Conservation (phyloP, 495 filamentous ascomycete species). For the Penicillium samsonianum region DNA sequence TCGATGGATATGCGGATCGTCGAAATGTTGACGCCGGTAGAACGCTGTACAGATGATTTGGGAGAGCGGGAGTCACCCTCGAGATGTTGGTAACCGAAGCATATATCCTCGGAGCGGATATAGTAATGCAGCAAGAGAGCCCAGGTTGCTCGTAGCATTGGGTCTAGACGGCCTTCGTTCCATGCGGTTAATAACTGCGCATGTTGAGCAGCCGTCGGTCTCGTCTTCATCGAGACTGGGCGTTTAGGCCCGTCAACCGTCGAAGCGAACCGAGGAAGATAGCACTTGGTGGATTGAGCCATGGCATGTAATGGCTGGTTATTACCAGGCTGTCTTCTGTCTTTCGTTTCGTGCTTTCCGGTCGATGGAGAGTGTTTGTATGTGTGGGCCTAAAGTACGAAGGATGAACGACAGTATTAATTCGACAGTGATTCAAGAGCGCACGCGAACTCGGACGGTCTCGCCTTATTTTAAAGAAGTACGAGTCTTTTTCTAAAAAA, state of each 20-base stretch:
- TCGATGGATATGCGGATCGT: constrained; percentile 32
- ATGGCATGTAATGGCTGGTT: constrained; percentile 24
- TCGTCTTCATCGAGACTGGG: constrained; percentile 40
- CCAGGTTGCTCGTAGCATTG: constrained; percentile 54
- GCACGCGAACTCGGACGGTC: constrained; percentile 23
- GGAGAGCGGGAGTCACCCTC: constrained; percentile 26
- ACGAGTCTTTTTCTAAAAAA: constrained; percentile 15
- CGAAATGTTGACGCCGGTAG: constrained; percentile 20
- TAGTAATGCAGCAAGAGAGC: constrained; percentile 55
- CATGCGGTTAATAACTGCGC: constrained; percentile 41
- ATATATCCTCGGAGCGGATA: constrained; percentile 54
- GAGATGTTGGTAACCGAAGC: constrained; percentile 54
- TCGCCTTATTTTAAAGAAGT: constrained; percentile 29
- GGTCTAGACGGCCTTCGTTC: constrained; percentile 30
- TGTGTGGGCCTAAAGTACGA: constrained; percentile 10
- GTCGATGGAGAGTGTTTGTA: background rate
- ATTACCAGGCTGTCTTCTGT: background rate
- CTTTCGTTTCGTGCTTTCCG: constrained; percentile 8
- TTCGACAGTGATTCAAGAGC: constrained; percentile 17
- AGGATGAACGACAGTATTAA: constrained; percentile 21
- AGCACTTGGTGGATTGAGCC: constrained; percentile 42
- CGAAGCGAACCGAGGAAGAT: constrained; percentile 40
- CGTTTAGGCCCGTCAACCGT: constrained; percentile 35
- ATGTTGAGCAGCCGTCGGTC: constrained; percentile 33
- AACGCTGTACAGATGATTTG: constrained; percentile 23